Evolutionary conservation across 257 asterid species (phyloP).

Genomic region (Solanum rostratum): DNA sequence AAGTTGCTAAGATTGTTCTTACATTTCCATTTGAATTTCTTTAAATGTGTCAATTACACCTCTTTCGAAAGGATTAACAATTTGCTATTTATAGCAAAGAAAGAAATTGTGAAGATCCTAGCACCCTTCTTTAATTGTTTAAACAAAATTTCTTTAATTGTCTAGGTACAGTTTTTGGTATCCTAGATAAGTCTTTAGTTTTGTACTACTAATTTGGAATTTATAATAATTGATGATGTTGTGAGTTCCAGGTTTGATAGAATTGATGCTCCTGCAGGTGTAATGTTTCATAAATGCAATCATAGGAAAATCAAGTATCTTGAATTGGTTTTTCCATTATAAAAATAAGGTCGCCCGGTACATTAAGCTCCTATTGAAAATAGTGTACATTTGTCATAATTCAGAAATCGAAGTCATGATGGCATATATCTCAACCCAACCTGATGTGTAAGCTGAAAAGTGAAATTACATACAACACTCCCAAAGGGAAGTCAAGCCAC

Average conservation of each 20-base stretch:
- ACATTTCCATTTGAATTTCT: not conserved
- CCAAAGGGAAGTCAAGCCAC: too few species aligned
- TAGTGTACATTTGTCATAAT: not conserved
- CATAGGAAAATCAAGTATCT: not conserved
- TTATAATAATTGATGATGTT: slow-evolving; percentile 37
- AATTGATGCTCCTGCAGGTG: slow-evolving; percentile 47
- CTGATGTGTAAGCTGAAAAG: too few species aligned
- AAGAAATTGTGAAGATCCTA: not conserved
- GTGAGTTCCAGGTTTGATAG: slow-evolving; percentile 53
- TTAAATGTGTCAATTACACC: not conserved
- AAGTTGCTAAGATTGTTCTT: not conserved
- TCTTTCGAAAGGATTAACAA: not conserved
- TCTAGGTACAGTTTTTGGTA: not conserved
- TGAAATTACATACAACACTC: too few species aligned
- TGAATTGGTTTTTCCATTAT: not conserved
- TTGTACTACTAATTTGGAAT: not conserved
- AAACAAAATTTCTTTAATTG: not conserved
- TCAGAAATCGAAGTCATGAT: too few species aligned
- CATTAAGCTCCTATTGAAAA: not conserved
- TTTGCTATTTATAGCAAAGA: not conserved
- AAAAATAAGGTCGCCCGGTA: not conserved
- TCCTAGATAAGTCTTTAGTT: not conserved
- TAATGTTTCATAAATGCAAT: slow-evolving; percentile 24
- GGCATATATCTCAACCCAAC: too few species aligned
- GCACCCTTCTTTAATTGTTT: not conserved